Percentiles rank a stretch among this genome's conserved stretches.
Evolutionary conservation across 257 asterid species (phyloP).

Genomic region (Cordia subcordata): DNA sequence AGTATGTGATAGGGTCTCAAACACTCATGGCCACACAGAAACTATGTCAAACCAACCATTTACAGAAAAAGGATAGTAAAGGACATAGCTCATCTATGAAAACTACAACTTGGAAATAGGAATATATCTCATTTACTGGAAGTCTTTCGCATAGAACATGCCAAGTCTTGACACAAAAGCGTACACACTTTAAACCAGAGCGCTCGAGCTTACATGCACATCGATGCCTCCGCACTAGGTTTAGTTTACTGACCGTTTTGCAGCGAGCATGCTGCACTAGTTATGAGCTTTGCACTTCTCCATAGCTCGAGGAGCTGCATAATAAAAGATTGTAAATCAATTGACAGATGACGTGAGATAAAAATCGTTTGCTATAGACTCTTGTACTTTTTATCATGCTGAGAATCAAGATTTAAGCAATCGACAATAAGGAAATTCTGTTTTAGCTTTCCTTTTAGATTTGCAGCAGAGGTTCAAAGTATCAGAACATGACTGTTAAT

Average conservation of each 20-base stretch:
- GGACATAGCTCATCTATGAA: constrained; percentile 6
- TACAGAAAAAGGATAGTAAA: constrained; percentile 14
- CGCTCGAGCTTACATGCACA: constrained; percentile 13
- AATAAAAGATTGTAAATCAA: not conserved
- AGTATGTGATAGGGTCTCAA: not conserved
- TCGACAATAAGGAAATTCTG: not conserved
- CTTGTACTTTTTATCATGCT: no score
- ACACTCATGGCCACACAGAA: not conserved
- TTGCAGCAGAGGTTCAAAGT: constrained; percentile 7
- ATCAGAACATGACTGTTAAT: constrained; percentile 1
- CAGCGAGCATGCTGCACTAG: constrained; percentile 10
- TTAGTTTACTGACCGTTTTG: constrained; percentile 6
- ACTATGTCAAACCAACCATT: constrained; percentile 13
- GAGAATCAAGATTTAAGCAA: constrained; percentile 1
- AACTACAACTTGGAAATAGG: not conserved
- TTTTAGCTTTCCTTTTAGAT: not conserved
- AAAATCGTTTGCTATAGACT: no score
- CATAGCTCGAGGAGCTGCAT: constrained; percentile 27
- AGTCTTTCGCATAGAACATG: constrained; percentile 9
- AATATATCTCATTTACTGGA: constrained; percentile 5
- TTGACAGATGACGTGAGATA: not conserved
- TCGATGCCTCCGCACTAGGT: not conserved
- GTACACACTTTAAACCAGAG: not conserved
- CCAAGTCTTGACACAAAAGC: constrained; percentile 11
- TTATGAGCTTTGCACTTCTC: constrained; percentile 28